A percentile compares a stretch with the other conserved stretches of the same genome.
Conservation (phyloP, 139 green algal genomes). For the Chlamydomonas applanata region DNA sequence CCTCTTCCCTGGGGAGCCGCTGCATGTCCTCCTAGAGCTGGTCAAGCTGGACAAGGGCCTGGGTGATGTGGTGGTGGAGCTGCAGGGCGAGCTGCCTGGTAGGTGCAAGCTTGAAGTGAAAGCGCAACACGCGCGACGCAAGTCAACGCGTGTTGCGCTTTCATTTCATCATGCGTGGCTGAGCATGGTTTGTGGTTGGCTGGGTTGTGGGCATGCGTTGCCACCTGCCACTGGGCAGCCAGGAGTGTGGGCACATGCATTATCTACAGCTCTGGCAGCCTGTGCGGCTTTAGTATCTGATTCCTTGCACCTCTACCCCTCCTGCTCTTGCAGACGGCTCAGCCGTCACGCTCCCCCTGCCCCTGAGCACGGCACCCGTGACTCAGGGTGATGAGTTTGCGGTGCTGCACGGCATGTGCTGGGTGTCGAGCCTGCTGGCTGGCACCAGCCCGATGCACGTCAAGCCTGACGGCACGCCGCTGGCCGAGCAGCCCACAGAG, state of each 20-base stretch:
- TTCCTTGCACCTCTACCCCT: no score
- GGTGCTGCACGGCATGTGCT: constrained; percentile 39
- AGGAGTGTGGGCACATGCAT: no score
- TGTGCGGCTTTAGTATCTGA: no score
- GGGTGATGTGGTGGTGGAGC: not conserved
- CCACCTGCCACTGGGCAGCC: no score
- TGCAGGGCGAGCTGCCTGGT: not conserved
- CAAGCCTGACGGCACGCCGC: constrained; percentile 7
- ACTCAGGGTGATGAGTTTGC: constrained; percentile 19
- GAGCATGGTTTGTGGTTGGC: no score
- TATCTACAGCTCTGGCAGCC: no score
- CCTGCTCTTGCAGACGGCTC: no score
- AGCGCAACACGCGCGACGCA: no score
- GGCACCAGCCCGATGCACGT: constrained; percentile 29
- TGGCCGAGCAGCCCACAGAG: not conserved
- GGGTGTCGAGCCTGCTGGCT: constrained; percentile 19
- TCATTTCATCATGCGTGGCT: no score
- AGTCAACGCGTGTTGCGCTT: no score
- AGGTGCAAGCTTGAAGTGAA: no score
- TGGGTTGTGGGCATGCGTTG: no score
- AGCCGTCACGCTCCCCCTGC: not conserved
- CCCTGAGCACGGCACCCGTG: not conserved
- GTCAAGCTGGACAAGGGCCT: constrained; percentile 6
- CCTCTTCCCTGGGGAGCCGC: constrained; percentile 26
- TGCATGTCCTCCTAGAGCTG: constrained; percentile 33